phyloP scores from a whole-genome alignment of 2,329 filamentous ascomycete species.

The Paecilomyces sp. region DNA sequence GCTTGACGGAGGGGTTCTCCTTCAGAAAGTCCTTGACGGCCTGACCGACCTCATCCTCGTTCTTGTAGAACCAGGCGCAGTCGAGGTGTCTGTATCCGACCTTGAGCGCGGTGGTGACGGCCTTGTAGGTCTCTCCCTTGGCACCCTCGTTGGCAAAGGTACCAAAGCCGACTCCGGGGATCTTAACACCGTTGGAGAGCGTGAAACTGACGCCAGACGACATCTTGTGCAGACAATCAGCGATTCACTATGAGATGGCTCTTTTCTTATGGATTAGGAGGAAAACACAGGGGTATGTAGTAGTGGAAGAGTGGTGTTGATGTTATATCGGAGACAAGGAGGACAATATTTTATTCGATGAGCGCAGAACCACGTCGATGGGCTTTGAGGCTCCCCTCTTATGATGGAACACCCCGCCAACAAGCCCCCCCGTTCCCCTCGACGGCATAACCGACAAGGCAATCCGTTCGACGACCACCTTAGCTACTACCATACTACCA shows the following conservation, averaged over 20 bases:
- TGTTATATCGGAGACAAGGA: not conserved
- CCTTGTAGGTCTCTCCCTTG: conserved; percentile 52
- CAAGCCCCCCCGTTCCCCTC: not conserved
- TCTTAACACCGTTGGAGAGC: conserved; percentile 52
- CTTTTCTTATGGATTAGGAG: not conserved
- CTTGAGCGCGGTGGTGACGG: conserved; percentile 43
- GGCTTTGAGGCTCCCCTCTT: not conserved
- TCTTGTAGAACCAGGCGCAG: conserved; percentile 50
- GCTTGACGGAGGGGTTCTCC: conserved; percentile 40
- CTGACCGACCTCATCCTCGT: conserved; percentile 48
- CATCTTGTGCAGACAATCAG: conserved; percentile 35
- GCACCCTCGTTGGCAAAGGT: conserved; percentile 61
- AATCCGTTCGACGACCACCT: no score
- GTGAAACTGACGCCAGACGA: conserved; percentile 47
- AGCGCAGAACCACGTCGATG: not conserved
- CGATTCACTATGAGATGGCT: not conserved
- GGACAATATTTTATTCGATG: not conserved
- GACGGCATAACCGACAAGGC: not conserved
- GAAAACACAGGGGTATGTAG: not conserved
- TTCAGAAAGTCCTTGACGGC: conserved; percentile 50
- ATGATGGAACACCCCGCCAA: not conserved
- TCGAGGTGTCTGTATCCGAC: conserved; percentile 50
- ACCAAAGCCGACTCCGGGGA: conserved; percentile 58
- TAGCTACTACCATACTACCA: not conserved
- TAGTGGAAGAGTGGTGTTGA: not conserved